Base-by-base conservation (phyloP, 2,329 filamentous ascomycete species). In the Aspergillus neotritici region DNA sequence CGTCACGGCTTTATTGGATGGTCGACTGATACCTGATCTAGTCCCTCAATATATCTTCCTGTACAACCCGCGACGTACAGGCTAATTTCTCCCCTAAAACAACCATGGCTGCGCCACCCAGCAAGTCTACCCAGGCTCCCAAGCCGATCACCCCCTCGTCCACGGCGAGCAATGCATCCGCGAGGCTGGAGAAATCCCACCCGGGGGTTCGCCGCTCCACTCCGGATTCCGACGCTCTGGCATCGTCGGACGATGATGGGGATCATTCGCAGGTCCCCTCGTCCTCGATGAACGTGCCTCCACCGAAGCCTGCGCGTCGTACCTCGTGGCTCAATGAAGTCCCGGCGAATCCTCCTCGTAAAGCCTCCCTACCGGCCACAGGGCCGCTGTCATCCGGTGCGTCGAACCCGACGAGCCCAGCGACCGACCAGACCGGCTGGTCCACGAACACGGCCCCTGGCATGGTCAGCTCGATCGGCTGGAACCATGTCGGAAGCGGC, bases 231-330 rank as follows among this genome's bases (percentile, higher is more conserved):
- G 91, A 97, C 63, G 91, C 87, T 40, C 73, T 97, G 47, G 89
- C 86, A 40, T 97, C 91, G 53, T 96, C 90, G 10, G 93, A 97
- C 65, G 93, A 97, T 64, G 93, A 98, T 66, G 77, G 74, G 44
- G 86, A 95, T 48, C 76, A 81, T 61, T 75, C 78, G 53, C 74
- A 74, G 34, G 72, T 79, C 77, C 44, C 65, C 61, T 57, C 68
- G 68, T 50, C 74, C 74, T 56, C 69, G 67, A 56, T 62, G 63
- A 47, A 60, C 64, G 43, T 78, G 72, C 55, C 76, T 70, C 38
- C 76, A 69, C 53, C 66, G 38, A 86, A 83, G 56, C 79, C 84
- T 36, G 77, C 77, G 17, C 80, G 87, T 43, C 80, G 87, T 50
- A 78, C 86, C 35, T 94, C 87, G 31, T 95, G 89, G 87, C 70